Percentiles rank a stretch among this genome's conserved stretches.
Conservation (phyloP, 2,329 filamentous ascomycete genomes). For the Alternaria tenuissima region DNA sequence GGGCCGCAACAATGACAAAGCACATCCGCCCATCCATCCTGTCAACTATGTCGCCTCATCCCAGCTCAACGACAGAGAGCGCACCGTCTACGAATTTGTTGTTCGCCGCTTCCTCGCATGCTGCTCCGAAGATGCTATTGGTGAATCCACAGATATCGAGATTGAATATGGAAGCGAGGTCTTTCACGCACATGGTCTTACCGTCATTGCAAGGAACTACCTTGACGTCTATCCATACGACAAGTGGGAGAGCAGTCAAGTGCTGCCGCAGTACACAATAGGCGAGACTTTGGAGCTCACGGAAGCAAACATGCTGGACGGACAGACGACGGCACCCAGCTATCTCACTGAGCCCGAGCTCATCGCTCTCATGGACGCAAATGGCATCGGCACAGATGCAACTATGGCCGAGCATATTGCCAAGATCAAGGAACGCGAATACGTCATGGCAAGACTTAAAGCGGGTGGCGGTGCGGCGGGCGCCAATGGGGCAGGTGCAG, state of each 20-base stretch:
- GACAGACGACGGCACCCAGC: slow-evolving; percentile 83
- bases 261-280: slow-evolving; percentile 79
- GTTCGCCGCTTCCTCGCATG: slow-evolving; percentile 91
- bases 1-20: slow-evolving; percentile 92
- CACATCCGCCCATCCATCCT: slow-evolving; percentile 96
- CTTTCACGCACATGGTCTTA: slow-evolving; percentile 83
- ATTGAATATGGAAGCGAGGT: slow-evolving; percentile 82
- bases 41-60: slow-evolving; percentile 78
- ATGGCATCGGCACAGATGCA: slow-evolving; percentile 96
- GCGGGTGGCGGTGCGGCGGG: slow-evolving; percentile 43
- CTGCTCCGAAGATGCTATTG: slow-evolving; percentile 92
- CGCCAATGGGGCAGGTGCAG: slow-evolving; percentile 51
- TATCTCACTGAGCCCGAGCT: slow-evolving; percentile 96
- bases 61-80: slow-evolving; percentile 70
- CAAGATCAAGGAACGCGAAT: slow-evolving; percentile 90
- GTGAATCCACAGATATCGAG: slow-evolving; percentile 83
- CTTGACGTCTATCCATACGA: slow-evolving; percentile 96
- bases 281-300: slow-evolving; percentile 87
- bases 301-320: slow-evolving; percentile 87
- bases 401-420: slow-evolving; percentile 99
- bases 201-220: slow-evolving; percentile 89
- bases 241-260: slow-evolving; percentile 88
- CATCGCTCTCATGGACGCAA: slow-evolving; percentile 96
- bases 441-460: slow-evolving; percentile 73
- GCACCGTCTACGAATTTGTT: slow-evolving; percentile 89